Evolutionary conservation across 805 yeast genomes (phyloP), one percentile per base, ranked within the genome.

Genomic region (Novakomyces olei): DNA sequence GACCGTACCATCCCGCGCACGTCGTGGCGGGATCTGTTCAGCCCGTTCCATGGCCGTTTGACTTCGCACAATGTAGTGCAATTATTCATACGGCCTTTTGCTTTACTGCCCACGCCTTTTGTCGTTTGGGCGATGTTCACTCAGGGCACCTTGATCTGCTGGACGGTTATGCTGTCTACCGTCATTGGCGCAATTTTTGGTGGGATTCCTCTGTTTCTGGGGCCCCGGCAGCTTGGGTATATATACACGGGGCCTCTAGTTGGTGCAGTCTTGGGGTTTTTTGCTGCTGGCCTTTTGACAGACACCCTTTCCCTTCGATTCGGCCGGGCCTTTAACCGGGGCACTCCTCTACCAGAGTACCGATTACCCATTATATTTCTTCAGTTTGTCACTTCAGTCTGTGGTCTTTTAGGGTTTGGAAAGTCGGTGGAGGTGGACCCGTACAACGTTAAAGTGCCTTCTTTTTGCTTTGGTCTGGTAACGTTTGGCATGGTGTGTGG

Each of bases 351-450:
- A n/a, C n/a, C n/a, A n/a, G n/a, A n/a, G n/a, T n/a, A n/a, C n/a
- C n/a, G n/a, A n/a, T n/a, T n/a, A n/a, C n/a, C n/a, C n/a, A n/a
- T n/a, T n/a, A n/a, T n/a, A n/a, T n/a, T n/a, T n/a, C n/a, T n/a
- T n/a, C n/a, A n/a, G n/a, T n/a, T n/a, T n/a, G n/a, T n/a, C n/a
- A n/a, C n/a, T n/a, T n/a, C n/a, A n/a, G n/a, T n/a, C n/a, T n/a
- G n/a, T n/a, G 42, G 42, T 5, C 25, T 39, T 7, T 39, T 41
- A 39, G 42, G 42, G 14, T 39, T 39, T 30, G 42, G 42, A 12
- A 19, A 17, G 28, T 33, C 37, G 4, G 25, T 41, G 9, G 29
- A 27, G 18, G 32, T 36, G 18, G 22, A 34, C 26, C n/a, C n/a
- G n/a, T 32, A 26, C 26, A 35, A 26, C 12, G 38, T 31, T 25